Conservation (phyloP, 2,329 filamentous ascomycete genomes). For the Scedosporium dehoogii region DNA sequence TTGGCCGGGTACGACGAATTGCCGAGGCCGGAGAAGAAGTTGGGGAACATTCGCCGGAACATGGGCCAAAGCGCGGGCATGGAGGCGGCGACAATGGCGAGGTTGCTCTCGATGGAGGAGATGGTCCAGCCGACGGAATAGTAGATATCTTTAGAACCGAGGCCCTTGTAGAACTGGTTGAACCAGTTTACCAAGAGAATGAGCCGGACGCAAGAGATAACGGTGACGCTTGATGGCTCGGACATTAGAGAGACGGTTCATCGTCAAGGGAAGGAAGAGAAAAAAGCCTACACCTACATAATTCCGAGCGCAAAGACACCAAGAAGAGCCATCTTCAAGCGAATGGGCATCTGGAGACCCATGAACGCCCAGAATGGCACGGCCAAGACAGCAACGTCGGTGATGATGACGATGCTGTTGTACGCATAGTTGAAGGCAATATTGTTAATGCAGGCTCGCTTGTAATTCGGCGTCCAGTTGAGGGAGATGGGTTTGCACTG, state of each 20-base stretch:
- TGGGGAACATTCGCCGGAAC: conserved; percentile 18
- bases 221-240: conserved; percentile 11
- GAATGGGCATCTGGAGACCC: conserved; percentile 20
- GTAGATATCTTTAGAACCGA: conserved; percentile 8
- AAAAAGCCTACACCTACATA: conserved; percentile 11
- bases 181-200: conserved; percentile 16
- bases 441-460: conserved; percentile 19
- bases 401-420: conserved; percentile 22
- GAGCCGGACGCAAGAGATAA: conserved; percentile 19
- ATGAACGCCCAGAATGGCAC: conserved; percentile 25
- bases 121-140: conserved; percentile 18
- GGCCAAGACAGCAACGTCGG: conserved; percentile 23
- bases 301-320: conserved; percentile 22
- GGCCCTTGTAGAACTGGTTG: conserved; percentile 12
- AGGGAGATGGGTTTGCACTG: conserved; percentile 23
- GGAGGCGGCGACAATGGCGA: conserved; percentile 27
- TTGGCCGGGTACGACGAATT: conserved; percentile 11
- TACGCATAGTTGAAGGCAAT: conserved; percentile 18
- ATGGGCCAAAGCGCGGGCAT: conserved; percentile 28
- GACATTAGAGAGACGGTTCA: neutral
- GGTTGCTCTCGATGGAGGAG: conserved; percentile 25
- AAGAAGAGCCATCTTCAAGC: conserved; percentile 23
- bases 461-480: conserved; percentile 15
- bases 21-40: conserved; percentile 14
- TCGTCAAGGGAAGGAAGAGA: neutral